Evolutionary conservation across 2,329 filamentous ascomycete species (phyloP).

Genomic region (Colletotrichum acutatum): DNA sequence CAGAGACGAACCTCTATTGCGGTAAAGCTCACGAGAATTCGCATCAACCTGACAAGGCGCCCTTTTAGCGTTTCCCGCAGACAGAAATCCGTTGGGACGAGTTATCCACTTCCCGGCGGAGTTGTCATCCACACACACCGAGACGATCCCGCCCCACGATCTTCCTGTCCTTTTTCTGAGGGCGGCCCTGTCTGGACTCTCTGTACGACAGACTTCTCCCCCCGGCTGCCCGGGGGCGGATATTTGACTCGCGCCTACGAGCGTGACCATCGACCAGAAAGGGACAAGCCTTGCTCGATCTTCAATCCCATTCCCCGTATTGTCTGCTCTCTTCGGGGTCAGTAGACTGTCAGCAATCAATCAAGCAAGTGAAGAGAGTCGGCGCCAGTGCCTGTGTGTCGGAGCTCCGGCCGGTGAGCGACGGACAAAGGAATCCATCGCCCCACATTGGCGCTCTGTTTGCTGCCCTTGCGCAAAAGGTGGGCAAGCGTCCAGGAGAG

Average conservation of each 20-base stretch:
- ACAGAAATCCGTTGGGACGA: background rate
- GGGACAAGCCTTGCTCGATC: background rate
- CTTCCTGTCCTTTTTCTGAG: background rate
- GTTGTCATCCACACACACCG: background rate
- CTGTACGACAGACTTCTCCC: background rate
- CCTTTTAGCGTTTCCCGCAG: background rate
- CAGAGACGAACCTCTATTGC: background rate
- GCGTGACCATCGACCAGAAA: background rate
- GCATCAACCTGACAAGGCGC: background rate
- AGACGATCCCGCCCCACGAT: background rate
- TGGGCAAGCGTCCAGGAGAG: background rate
- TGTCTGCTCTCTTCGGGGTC: background rate
- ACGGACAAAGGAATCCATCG: constrained; percentile 21
- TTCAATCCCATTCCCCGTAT: background rate
- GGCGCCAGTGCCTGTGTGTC: constrained; percentile 1
- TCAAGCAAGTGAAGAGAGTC: background rate
- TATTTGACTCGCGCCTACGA: background rate
- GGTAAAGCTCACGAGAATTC: background rate
- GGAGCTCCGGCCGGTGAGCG: constrained; percentile 32
- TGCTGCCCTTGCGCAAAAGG: constrained; percentile 1
- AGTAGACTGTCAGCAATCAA: background rate
- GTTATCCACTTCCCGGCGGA: background rate
- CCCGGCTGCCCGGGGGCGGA: background rate
- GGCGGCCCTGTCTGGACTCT: background rate
- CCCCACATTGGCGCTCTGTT: constrained; percentile 16